These are phyloP conservation scores for Yamadazyma kitorensis DNA, from an alignment of 805 yeast genomes.

Conservation along the genomic window DNA sequence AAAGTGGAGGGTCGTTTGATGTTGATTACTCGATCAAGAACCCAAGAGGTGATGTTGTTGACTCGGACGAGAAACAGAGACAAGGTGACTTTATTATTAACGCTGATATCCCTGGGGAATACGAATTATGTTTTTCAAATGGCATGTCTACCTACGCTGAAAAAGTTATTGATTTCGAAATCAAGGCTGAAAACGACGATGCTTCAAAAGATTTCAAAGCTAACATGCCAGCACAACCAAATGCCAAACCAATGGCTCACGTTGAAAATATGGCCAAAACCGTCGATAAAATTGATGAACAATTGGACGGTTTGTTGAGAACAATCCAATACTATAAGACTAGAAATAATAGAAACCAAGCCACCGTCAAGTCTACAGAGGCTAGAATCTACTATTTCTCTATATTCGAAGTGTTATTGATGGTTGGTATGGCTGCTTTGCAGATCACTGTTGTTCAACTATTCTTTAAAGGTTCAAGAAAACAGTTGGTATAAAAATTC, in stretches of 20 bases:
- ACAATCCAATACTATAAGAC: conserved; percentile 80
- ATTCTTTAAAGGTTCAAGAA: conserved; percentile 70
- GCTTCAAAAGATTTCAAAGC: conserved; percentile 48
- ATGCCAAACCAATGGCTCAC: conserved; percentile 47
- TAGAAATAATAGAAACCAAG: conserved; percentile 88
- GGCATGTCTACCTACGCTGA: conserved; percentile 80
- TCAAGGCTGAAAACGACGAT: conserved; percentile 52
- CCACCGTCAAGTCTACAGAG: conserved; percentile 79
- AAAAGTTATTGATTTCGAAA: conserved; percentile 81
- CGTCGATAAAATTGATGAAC: conserved; percentile 56
- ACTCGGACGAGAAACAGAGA: conserved; percentile 57
- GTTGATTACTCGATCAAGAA: conserved; percentile 64
- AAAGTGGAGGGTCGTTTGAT: conserved; percentile 76
- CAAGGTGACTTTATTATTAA: conserved; percentile 78
- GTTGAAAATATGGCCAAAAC: conserved; percentile 53
- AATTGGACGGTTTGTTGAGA: conserved; percentile 54
- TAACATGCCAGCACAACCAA: conserved; percentile 53
- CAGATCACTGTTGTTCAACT: conserved; percentile 68
- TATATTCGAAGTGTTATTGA: conserved; percentile 63
- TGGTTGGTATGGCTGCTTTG: conserved; percentile 70
- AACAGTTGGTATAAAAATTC: conserved; percentile 58
- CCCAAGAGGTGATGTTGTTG: conserved; percentile 55
- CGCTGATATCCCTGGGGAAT: conserved; percentile 71
- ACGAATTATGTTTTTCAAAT: conserved; percentile 82
- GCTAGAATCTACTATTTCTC: conserved; percentile 76